A percentile compares a stretch with the other conserved stretches of the same genome.
phyloP scores from a whole-genome alignment of 192 early-diverging fungal species.

The Geranomyces michiganensis region DNA sequence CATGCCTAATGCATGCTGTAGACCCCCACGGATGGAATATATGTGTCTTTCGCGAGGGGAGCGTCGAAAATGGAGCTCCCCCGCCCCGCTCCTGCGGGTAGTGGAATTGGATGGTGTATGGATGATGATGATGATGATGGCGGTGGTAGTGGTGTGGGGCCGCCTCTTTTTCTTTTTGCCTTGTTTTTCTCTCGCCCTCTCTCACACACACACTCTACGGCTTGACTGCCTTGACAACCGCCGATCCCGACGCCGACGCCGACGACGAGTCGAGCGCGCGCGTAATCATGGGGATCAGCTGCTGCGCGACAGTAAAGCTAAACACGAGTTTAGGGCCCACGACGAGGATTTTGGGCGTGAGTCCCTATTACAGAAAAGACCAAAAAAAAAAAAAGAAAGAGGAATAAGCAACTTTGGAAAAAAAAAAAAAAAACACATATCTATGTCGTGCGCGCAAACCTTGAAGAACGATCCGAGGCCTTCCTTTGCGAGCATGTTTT shows the following conservation, averaged over 20 bases:
- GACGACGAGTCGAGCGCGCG: constrained; percentile 22
- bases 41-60: too few species aligned
- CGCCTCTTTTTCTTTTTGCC: too few species aligned
- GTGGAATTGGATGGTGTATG: too few species aligned
- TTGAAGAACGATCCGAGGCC: constrained; percentile 95
- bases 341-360: constrained; percentile 61
- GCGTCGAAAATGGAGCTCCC: too few species aligned
- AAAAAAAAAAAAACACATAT: neutral
- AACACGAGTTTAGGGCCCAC: constrained; percentile 97
- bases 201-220: neutral
- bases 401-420: neutral
- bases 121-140: too few species aligned
- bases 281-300: constrained; percentile 80
- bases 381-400: neutral
- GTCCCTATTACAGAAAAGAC: constrained; percentile 34
- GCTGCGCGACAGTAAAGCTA: constrained; percentile 95
- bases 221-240: constrained; percentile 9
- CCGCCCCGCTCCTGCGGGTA: too few species aligned
- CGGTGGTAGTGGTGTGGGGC: too few species aligned
- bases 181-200: too few species aligned
- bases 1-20: too few species aligned
- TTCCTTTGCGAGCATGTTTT: constrained; percentile 89
- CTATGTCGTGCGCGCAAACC: constrained; percentile 50
- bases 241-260: neutral
- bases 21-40: too few species aligned